A percentile compares a stretch with the other conserved stretches of the same genome.
Conservation (phyloP, 139 green algal genomes). For the Coelastrella sp. region DNA sequence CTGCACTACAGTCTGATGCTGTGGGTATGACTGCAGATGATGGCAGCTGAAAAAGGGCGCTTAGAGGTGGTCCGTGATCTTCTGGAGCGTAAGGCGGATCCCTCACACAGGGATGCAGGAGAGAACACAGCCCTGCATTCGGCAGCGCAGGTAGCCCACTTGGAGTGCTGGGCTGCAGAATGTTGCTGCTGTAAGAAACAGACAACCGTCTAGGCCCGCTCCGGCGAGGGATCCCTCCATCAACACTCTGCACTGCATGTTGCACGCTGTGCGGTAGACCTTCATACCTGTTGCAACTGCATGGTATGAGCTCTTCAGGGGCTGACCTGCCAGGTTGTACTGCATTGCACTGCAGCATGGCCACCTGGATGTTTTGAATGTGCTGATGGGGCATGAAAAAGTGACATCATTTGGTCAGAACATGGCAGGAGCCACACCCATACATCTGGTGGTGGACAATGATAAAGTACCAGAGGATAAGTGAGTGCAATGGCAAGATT, state of each 20-base stretch:
- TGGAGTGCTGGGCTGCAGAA: neutral
- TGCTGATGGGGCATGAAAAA: neutral
- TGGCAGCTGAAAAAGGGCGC: conserved; percentile 14
- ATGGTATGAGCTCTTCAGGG: neutral
- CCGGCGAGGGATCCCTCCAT: no score
- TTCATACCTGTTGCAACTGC: neutral
- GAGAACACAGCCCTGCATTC: neutral
- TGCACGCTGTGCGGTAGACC: no score
- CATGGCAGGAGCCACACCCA: conserved; percentile 3
- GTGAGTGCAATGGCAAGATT: neutral
- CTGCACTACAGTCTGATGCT: neutral
- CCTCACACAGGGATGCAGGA: neutral
- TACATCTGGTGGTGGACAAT: conserved; percentile 31
- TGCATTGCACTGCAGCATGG: neutral
- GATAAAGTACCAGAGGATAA: conserved; percentile 11
- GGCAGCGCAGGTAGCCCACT: neutral
- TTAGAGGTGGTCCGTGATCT: conserved; percentile 3
- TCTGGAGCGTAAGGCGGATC: neutral
- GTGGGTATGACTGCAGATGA: neutral
- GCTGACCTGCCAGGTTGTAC: no score
- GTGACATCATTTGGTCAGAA: neutral
- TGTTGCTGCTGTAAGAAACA: no score
- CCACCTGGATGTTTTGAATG: neutral
- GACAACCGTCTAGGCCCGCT: no score
- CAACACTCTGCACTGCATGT: no score